These are phyloP conservation scores for Oxalis stricta DNA, from an alignment of 441 rosid species.

Conservation along the genomic window DNA sequence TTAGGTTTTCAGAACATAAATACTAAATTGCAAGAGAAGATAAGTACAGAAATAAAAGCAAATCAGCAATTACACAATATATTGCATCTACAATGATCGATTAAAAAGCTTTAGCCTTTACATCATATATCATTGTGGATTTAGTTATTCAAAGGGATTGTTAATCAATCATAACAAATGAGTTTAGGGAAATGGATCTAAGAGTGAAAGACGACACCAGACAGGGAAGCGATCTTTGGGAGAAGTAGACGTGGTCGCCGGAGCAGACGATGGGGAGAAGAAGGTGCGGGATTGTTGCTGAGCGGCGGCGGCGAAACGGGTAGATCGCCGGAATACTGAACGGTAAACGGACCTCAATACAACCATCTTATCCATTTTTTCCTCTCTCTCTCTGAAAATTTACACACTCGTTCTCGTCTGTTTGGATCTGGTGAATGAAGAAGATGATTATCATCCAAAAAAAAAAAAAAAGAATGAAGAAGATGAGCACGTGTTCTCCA, in stretches of 20 bases:
- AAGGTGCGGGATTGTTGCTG: conserved; percentile 26
- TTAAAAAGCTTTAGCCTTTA: too few relatives aligned
- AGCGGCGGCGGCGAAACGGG: conserved; percentile 18
- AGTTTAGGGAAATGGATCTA: too few relatives aligned
- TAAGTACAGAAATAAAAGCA: background rate
- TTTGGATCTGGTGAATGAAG: too few relatives aligned
- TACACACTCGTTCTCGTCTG: too few relatives aligned
- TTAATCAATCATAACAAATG: too few relatives aligned
- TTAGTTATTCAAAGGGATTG: too few relatives aligned
- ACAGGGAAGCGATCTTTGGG: background rate
- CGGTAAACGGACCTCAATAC: conserved; percentile 41
- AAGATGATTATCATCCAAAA: too few relatives aligned
- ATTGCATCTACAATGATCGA: too few relatives aligned
- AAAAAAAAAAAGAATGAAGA: too few relatives aligned
- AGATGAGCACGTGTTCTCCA: too few relatives aligned
- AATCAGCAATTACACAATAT: background rate
- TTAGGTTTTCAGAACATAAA: conserved; percentile 7
- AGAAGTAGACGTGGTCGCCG: conserved; percentile 7
- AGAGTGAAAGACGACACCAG: too few relatives aligned
- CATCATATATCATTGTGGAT: too few relatives aligned
- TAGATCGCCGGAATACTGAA: conserved; percentile 29
- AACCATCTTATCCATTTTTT: conserved; percentile 26
- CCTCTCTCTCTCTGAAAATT: background rate
- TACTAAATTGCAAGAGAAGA: background rate
- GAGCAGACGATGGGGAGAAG: conserved; percentile 20